Conservation (phyloP, 192 early-diverging fungal genomes). For the Polychytrium aggregatum region DNA sequence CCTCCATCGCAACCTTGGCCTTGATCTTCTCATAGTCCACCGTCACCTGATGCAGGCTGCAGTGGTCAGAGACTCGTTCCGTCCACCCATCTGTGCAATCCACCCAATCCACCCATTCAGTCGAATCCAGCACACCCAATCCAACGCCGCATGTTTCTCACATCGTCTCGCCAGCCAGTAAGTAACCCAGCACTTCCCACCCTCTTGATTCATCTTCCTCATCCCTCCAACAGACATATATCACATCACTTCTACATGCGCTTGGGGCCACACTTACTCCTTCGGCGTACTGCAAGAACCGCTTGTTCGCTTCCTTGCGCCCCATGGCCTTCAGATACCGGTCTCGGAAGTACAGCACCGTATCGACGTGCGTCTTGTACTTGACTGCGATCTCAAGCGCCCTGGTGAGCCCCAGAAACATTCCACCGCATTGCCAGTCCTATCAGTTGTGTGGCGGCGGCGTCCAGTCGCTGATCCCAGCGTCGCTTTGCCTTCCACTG, state of each 20-base stretch:
- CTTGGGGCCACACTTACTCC: conserved; percentile 14
- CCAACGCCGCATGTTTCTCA: too few species aligned
- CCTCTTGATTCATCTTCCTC: not conserved
- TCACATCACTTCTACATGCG: not conserved
- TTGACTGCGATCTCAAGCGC: conserved; percentile 46
- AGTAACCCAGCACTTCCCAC: too few species aligned
- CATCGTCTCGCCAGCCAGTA: too few species aligned
- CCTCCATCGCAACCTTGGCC: conserved; percentile 33
- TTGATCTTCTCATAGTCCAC: conserved; percentile 33
- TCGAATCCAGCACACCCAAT: too few species aligned
- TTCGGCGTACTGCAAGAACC: conserved; percentile 35
- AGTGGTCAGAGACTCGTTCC: too few species aligned
- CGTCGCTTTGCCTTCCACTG: too few species aligned
- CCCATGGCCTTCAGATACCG: conserved; percentile 35
- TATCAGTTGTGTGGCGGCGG: too few species aligned
- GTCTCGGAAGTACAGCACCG: conserved; percentile 38
- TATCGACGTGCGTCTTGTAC: conserved; percentile 51
- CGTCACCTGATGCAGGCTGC: conserved; percentile 7
- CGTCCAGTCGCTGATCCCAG: too few species aligned
- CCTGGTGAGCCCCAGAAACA: conserved; percentile 11
- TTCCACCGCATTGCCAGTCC: too few species aligned
- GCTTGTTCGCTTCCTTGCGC: conserved; percentile 31
- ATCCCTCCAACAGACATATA: not conserved
- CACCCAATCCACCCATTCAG: too few species aligned
- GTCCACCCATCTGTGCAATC: too few species aligned